Conservation (phyloP, 306 rosid genomes). For the Glycine latifolia region DNA sequence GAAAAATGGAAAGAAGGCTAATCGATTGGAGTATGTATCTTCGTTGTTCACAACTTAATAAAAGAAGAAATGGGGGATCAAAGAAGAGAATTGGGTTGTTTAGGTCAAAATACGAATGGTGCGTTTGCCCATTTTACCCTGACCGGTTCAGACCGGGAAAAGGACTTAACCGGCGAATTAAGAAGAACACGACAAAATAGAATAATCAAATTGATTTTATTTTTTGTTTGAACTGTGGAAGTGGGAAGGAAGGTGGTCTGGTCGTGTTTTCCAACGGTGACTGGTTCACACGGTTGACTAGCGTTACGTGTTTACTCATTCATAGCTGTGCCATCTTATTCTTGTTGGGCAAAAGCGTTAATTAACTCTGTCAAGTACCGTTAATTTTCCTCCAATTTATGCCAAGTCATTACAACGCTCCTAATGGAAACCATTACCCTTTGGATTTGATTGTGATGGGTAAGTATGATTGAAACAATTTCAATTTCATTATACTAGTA, state of each 20-base stretch:
- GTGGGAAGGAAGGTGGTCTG: background rate
- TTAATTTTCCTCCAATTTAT: background rate
- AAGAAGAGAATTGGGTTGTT: background rate
- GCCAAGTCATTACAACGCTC: too few relatives aligned
- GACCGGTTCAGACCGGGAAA: background rate
- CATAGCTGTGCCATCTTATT: background rate
- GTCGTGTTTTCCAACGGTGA: background rate
- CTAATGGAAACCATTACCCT: too few relatives aligned
- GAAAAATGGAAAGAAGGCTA: background rate
- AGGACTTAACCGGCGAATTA: slow-evolving; percentile 5
- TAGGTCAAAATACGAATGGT: background rate
- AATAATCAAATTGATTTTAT: background rate
- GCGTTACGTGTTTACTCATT: background rate
- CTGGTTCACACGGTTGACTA: background rate
- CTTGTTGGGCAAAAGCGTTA: background rate
- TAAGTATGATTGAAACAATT: too few relatives aligned
- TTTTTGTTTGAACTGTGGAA: background rate
- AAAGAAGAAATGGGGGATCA: slow-evolving; percentile 11
- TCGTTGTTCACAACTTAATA: background rate
- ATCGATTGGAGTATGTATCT: background rate
- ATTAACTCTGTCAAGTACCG: background rate
- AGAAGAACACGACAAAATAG: background rate
- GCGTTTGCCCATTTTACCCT: too few relatives aligned
- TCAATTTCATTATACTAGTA: too few relatives aligned
- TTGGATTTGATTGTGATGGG: too few relatives aligned